Conservation (phyloP, 2,329 filamentous ascomycete species). For the Cytospora mali region DNA sequence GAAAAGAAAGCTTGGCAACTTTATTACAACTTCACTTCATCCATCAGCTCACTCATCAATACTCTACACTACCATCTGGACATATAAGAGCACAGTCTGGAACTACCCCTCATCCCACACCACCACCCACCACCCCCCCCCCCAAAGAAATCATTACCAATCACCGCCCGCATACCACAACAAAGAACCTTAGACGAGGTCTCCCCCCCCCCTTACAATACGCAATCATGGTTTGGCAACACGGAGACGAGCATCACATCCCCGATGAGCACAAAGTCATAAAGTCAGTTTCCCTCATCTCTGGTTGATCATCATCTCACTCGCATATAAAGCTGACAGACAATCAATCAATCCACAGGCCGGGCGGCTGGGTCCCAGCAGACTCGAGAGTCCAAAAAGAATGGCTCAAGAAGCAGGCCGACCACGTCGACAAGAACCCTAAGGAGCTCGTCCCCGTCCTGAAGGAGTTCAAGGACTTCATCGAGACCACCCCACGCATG, state of each 20-base stretch:
- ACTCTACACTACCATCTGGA: background rate
- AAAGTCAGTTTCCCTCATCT: constrained; percentile 42
- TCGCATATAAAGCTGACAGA: constrained; percentile 1
- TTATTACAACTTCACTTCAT: background rate
- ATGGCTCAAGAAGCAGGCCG: constrained; percentile 62
- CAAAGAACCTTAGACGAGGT: too few relatives aligned
- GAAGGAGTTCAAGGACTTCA: constrained; percentile 65
- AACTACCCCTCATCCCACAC: too few relatives aligned
- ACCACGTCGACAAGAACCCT: constrained; percentile 55
- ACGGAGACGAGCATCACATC: constrained; percentile 55
- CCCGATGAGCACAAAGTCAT: constrained; percentile 49
- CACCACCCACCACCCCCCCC: too few relatives aligned
- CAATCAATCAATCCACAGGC: constrained; percentile 43
- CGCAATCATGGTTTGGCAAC: constrained; percentile 51
- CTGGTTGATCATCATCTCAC: background rate
- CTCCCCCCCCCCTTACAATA: background rate
- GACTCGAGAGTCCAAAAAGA: constrained; percentile 64
- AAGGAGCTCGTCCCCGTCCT: constrained; percentile 61
- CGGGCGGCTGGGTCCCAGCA: constrained; percentile 64
- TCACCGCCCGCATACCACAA: too few relatives aligned
- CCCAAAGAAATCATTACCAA: too few relatives aligned
- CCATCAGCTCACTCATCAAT: background rate
- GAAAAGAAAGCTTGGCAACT: constrained; percentile 4
- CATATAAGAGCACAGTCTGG: too few relatives aligned
- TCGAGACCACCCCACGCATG: constrained; percentile 64